A percentile compares a stretch with the other conserved stretches of the same genome.
These are phyloP conservation scores for Cymbopogon citratus DNA, from an alignment of 176 grass and related monocot genomes.

Conservation along the genomic window DNA sequence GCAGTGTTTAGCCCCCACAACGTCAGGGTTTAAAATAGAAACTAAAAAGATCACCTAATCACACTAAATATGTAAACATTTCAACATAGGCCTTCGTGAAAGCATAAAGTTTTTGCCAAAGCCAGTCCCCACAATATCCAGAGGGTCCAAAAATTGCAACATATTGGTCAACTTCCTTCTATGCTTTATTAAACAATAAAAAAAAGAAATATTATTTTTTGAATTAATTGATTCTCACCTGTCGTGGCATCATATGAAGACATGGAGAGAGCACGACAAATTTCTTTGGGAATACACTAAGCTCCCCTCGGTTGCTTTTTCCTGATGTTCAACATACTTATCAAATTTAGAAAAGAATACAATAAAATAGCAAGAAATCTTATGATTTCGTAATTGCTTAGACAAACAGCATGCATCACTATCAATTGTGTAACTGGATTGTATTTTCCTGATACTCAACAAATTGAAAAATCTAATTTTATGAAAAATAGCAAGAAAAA, in stretches of 20 bases:
- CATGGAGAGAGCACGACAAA: constrained; percentile 88
- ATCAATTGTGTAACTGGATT: neutral
- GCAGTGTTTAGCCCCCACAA: neutral
- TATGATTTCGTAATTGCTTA: neutral
- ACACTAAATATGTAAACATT: neutral
- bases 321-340: constrained; percentile 47
- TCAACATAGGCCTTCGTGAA: neutral
- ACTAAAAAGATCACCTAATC: neutral
- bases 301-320: constrained; percentile 92
- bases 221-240: constrained; percentile 29
- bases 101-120: neutral
- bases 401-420: neutral
- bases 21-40: neutral
- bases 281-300: constrained; percentile 73
- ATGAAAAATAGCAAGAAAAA: neutral
- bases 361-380: neutral
- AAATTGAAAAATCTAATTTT: constrained; percentile 7
- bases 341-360: neutral
- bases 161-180: neutral
- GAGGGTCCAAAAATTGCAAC: neutral
- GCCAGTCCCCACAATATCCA: neutral
- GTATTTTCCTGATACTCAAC: constrained; percentile 40
- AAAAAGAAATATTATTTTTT: neutral
- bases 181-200: neutral
- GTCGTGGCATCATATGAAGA: constrained; percentile 94